Evolutionary conservation across 176 grass and related monocot species (phyloP).

Genomic region (Ensete glaucum): DNA sequence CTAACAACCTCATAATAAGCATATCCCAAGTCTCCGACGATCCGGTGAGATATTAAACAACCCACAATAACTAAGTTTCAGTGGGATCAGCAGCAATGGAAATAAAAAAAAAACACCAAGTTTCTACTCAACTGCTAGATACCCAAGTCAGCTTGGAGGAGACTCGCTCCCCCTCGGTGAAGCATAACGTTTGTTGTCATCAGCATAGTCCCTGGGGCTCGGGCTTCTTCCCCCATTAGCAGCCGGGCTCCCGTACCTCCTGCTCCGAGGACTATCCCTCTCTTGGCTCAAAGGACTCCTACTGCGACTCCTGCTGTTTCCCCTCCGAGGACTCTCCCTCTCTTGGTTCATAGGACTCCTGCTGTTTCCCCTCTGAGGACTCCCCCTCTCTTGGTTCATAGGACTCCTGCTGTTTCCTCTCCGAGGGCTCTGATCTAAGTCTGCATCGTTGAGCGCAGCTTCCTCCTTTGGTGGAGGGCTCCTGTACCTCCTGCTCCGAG

Average conservation of each 20-base stretch:
- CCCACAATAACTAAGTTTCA: no score
- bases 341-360: conserved; percentile 41
- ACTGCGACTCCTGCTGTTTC: conserved; percentile 22
- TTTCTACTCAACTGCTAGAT: neutral
- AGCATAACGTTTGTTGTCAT: conserved; percentile 23
- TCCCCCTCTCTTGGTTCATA: conserved; percentile 26
- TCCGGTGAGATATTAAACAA: no score
- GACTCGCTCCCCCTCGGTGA: conserved; percentile 42
- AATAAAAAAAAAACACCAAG: neutral
- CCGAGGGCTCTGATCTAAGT: no score
- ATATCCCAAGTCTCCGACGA: no score
- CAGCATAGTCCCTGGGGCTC: conserved; percentile 38
- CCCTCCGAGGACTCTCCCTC: conserved; percentile 22
- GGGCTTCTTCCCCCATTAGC: conserved; percentile 60
- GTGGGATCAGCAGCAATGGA: no score
- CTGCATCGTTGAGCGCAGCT: conserved; percentile 4
- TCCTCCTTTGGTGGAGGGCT: conserved; percentile 22
- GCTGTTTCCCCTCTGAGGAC: conserved; percentile 32
- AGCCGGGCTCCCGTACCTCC: conserved; percentile 39
- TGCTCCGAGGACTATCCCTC: conserved; percentile 7
- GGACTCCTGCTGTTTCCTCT: conserved; percentile 47
- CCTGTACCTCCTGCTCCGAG: conserved; percentile 11
- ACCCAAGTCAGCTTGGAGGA: conserved; percentile 10
- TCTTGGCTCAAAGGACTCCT: conserved; percentile 37
- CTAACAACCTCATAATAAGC: no score